Percentiles rank a stretch among this genome's conserved stretches.
Evolutionary conservation across 805 yeast genomes (phyloP).

Genomic region (Candida railenensis): DNA sequence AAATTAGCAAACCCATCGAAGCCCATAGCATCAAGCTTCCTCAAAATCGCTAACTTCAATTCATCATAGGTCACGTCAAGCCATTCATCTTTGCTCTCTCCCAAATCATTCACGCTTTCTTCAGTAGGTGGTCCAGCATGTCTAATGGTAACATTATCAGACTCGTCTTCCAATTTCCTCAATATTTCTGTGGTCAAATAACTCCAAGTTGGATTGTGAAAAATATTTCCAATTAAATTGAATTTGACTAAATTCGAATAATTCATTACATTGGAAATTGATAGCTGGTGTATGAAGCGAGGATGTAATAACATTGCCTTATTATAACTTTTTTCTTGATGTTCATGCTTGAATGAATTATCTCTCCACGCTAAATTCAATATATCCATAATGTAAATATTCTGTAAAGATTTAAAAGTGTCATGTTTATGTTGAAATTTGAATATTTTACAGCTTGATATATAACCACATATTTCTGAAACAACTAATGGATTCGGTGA

Average conservation of each 20-base stretch:
- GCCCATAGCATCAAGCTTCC: constrained; percentile 40
- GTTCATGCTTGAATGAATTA: constrained; percentile 40
- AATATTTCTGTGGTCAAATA: constrained; percentile 43
- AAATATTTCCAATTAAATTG: constrained; percentile 39
- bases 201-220: constrained; percentile 53
- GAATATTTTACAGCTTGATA: constrained; percentile 41
- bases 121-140: constrained; percentile 56
- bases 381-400: constrained; percentile 53
- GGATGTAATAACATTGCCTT: constrained; percentile 36
- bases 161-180: constrained; percentile 45
- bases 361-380: constrained; percentile 59
- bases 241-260: constrained; percentile 27
- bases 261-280: constrained; percentile 28
- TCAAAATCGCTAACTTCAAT: constrained; percentile 44
- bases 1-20: constrained; percentile 50
- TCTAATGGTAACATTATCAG: constrained; percentile 28
- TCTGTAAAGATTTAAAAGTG: constrained; percentile 35
- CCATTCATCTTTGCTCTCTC: constrained; percentile 34
- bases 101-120: constrained; percentile 34
- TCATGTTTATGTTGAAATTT: constrained; percentile 18
- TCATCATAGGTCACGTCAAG: constrained; percentile 41
- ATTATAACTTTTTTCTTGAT: constrained; percentile 23
- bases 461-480: constrained; percentile 46
- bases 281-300: constrained; percentile 28
- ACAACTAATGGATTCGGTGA: constrained; percentile 43